Base-by-base conservation (phyloP, 192 early-diverging fungal genomes). In the Backusella tarrabulga region DNA sequence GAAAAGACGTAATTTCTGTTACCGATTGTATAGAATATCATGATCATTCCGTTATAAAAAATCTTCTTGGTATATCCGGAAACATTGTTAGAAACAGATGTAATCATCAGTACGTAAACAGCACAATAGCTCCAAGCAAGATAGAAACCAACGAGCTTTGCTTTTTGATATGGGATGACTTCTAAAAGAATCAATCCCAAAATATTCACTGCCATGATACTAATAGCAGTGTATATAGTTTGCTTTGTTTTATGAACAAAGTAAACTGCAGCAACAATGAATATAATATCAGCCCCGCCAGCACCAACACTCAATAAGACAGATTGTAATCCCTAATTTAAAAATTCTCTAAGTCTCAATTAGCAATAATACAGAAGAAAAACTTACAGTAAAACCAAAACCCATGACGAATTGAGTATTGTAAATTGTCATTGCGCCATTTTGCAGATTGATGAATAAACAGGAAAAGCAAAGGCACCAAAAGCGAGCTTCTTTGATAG, bases 351-450 rank as follows among this genome's bases (percentile, higher is more conserved):
- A 32, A 54, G 17, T 54, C n/a, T 54, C n/a, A n/a, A 9, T 23
- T 56, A 56, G 2, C 9, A 32, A 34, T 19, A 38, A 41, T 60
- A 21, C 11, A 8, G 7, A 40, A 40, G 38, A 11, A 9, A 69
- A 7, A 75, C 76, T 71, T 77, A 77, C 80, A 11, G 76, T 60
- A 40, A 77, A 81, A 2, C 76, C 76, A 71, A 81, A 73, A 1
- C 71, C 73, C 34, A 54, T 50, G 0, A 60, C 73, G 14, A 81
- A 44, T 32, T 77, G 76, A 38, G 67, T 69, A 15, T 67, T 75
- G 32, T 77, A 81, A 6, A 73, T 77, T n/a, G 76, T 81, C 68
- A 81, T 77, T 14, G 68, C 80, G 54, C 80, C 80, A 60, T 81
- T 81, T 34, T 74, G 72, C 9, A 81, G 26, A 44, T 81, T 81